Conservation (phyloP, 2,329 filamentous ascomycete species). For the Dissoconium aciculare region DNA sequence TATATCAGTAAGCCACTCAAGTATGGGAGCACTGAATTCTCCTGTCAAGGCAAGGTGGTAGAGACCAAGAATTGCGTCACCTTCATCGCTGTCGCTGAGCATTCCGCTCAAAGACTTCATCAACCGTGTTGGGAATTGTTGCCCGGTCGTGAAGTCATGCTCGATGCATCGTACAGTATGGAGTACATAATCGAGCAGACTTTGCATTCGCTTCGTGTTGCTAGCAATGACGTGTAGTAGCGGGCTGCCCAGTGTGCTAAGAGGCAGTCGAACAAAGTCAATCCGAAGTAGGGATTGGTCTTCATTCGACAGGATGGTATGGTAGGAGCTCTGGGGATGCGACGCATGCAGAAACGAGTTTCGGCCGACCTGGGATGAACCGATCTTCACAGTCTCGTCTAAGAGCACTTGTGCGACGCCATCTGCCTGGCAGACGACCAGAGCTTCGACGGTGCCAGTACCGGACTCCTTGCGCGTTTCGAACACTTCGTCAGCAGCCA, state of each 20-base stretch:
- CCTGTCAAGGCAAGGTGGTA: conserved; percentile 79
- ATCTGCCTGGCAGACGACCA: conserved; percentile 12
- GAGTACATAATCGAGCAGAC: conserved; percentile 68
- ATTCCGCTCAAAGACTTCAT: neutral
- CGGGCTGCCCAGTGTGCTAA: conserved; percentile 26
- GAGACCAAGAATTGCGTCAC: conserved; percentile 57
- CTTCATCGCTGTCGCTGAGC: conserved; percentile 28
- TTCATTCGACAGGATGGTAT: conserved; percentile 43
- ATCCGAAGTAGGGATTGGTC: conserved; percentile 5
- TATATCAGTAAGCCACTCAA: conserved; percentile 55
- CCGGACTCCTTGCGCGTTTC: conserved; percentile 8
- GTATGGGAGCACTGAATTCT: conserved; percentile 57
- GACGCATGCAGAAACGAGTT: conserved; percentile 43
- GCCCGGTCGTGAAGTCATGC: conserved; percentile 72
- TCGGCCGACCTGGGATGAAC: conserved; percentile 9
- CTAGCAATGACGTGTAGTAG: conserved; percentile 73
- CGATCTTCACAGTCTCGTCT: conserved; percentile 20
- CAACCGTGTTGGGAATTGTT: conserved; percentile 47
- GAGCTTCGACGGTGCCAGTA: conserved; percentile 10
- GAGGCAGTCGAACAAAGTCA: conserved; percentile 14
- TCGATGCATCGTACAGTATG: conserved; percentile 68
- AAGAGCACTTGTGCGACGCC: conserved; percentile 15
- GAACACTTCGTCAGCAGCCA: conserved; percentile 16
- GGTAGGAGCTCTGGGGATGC: conserved; percentile 59
- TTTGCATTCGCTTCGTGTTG: conserved; percentile 72